Evolutionary conservation across 257 asterid genomes (phyloP).

Genomic region (Dorcoceras hygrometricum): DNA sequence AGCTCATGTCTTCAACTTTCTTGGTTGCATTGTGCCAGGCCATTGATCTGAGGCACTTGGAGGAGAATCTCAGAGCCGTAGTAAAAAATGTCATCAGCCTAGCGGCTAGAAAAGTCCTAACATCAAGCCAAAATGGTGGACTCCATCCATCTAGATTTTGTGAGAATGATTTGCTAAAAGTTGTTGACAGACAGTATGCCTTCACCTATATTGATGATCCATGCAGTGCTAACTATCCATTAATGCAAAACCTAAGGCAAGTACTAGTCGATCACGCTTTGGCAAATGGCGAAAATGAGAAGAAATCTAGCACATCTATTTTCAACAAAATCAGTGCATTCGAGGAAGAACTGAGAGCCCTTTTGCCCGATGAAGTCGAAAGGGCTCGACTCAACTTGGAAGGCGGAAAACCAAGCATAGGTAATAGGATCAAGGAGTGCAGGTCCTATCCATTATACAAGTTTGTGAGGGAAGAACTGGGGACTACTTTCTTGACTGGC

Average conservation of each 20-base stretch:
- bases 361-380: slow-evolving; percentile 41
- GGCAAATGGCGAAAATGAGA: slow-evolving; percentile 24
- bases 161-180: slow-evolving; percentile 34
- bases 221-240: slow-evolving; percentile 30
- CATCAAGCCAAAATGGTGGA: slow-evolving; percentile 23
- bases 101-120: slow-evolving; percentile 33
- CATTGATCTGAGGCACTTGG: slow-evolving; percentile 37
- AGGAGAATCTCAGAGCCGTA: slow-evolving; percentile 31
- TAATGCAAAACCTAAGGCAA: slow-evolving; percentile 40
- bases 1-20: slow-evolving; percentile 43
- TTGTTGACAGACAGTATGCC: slow-evolving; percentile 34
- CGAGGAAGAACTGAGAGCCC: slow-evolving; percentile 36
- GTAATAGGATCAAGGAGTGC: slow-evolving; percentile 30
- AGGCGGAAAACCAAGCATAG: slow-evolving; percentile 20
- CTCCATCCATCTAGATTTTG: slow-evolving; percentile 40
- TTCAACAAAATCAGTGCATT: slow-evolving; percentile 35
- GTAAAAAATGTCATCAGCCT: slow-evolving; percentile 35
- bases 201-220: slow-evolving; percentile 42
- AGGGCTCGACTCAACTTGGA: slow-evolving; percentile 31
- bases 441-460: slow-evolving; percentile 40
- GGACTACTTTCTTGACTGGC: slow-evolving; percentile 33
- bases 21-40: slow-evolving; percentile 46
- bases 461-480: slow-evolving; percentile 39
- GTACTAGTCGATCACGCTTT: slow-evolving; percentile 39
- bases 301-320: slow-evolving; percentile 22